phyloP scores from a whole-genome alignment of 805 yeast genomes.

The Saturnispora gosingensis region DNA sequence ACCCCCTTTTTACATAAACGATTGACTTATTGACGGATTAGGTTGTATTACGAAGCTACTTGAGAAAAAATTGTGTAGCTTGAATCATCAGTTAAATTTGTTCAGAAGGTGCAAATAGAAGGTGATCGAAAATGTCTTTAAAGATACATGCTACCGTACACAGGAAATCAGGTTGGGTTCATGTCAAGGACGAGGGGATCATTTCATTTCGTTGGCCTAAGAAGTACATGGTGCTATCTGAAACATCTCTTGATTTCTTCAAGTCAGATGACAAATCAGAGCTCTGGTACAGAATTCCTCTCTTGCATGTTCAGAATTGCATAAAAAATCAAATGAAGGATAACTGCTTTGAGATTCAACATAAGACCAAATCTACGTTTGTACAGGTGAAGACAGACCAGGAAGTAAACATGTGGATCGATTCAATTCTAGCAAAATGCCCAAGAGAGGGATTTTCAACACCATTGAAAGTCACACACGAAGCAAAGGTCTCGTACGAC shows the following conservation, averaged over 20 bases:
- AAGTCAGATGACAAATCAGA: constrained; percentile 52
- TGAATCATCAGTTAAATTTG: not conserved
- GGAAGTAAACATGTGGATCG: constrained; percentile 85
- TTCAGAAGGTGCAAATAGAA: not conserved
- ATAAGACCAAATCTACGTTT: constrained; percentile 55
- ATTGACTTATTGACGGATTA: not conserved
- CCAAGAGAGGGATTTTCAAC: constrained; percentile 65
- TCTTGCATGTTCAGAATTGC: constrained; percentile 52
- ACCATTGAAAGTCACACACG: constrained; percentile 92
- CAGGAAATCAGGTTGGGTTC: constrained; percentile 72
- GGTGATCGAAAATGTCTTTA: constrained; percentile 3
- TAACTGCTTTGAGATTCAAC: constrained; percentile 71
- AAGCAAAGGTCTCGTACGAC: constrained; percentile 82
- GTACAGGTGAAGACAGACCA: constrained; percentile 69
- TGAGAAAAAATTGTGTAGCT: not conserved
- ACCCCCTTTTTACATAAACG: constrained; percentile 2
- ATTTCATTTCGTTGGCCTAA: constrained; percentile 90
- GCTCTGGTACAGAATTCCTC: constrained; percentile 42
- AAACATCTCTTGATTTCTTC: constrained; percentile 64
- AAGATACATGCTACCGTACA: constrained; percentile 28
- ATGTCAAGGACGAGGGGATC: constrained; percentile 86
- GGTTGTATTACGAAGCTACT: not conserved
- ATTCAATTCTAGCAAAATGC: constrained; percentile 71
- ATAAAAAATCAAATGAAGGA: constrained; percentile 64
- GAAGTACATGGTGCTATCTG: constrained; percentile 69